Conservation (phyloP, 192 early-diverging fungal genomes). For the Coemansia sp. region DNA sequence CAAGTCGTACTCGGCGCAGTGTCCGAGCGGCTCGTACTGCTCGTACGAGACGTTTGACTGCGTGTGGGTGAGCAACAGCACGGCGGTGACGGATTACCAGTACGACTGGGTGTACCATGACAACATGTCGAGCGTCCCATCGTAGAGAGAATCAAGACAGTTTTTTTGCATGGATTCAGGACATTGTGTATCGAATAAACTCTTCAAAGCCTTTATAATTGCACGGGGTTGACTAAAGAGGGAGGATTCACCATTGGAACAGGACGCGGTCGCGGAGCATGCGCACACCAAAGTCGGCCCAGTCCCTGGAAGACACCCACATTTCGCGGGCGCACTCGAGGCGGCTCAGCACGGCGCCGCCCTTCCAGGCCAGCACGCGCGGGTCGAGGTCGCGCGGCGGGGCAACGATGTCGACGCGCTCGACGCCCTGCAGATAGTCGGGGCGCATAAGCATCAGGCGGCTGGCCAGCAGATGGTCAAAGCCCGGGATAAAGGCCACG, state of each 20-base stretch:
- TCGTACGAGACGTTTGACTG: too few relatives aligned
- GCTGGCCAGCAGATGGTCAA: conserved; percentile 44
- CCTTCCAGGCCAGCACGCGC: conserved; percentile 82
- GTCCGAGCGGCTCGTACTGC: too few relatives aligned
- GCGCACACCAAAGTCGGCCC: conserved; percentile 66
- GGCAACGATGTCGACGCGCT: conserved; percentile 65
- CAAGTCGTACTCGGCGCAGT: too few relatives aligned
- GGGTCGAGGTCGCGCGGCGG: conserved; percentile 82
- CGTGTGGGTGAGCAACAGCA: too few relatives aligned
- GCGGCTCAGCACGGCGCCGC: conserved; percentile 71
- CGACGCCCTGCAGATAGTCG: conserved; percentile 26
- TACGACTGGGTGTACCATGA: too few relatives aligned
- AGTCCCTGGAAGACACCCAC: conserved; percentile 72
- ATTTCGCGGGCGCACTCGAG: conserved; percentile 74
- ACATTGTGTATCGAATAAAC: too few relatives aligned
- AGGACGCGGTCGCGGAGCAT: conserved; percentile 61
- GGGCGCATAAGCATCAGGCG: conserved; percentile 36
- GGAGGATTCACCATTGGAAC: conserved; percentile 67
- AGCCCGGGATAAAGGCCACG: conserved; percentile 60
- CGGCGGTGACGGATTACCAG: too few relatives aligned
- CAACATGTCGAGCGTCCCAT: too few relatives aligned
- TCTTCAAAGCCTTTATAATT: too few relatives aligned
- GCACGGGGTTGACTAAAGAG: too few relatives aligned
- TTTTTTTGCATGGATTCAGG: too few relatives aligned
- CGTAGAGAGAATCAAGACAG: too few relatives aligned